Conservation (phyloP, 2,329 filamentous ascomycete species). For the Xenoacremonium recifei region DNA sequence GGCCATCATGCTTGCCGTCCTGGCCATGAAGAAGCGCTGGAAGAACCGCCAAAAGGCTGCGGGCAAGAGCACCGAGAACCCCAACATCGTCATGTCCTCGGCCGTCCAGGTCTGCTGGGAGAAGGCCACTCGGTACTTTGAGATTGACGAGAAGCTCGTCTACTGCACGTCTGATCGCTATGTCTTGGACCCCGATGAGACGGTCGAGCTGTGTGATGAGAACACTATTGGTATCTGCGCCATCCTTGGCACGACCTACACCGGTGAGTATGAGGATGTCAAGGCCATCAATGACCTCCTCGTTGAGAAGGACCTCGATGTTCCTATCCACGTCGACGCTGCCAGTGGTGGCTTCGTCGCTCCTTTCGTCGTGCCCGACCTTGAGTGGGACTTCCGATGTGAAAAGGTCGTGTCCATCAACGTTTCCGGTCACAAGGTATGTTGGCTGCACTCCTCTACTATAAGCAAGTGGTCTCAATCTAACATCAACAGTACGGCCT, state of each 20-base stretch:
- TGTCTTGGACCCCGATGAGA: conserved; percentile 62
- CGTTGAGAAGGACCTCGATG: conserved; percentile 69
- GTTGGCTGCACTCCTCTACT: neutral
- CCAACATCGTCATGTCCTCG: conserved; percentile 94
- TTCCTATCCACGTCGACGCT: conserved; percentile 90
- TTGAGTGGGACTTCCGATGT: conserved; percentile 90
- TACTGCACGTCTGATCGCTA: conserved; percentile 61
- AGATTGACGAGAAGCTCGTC: conserved; percentile 84
- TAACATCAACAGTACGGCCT: conserved; percentile 47
- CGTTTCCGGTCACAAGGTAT: conserved; percentile 82
- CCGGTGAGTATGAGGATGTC: conserved; percentile 91
- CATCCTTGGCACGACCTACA: conserved; percentile 92
- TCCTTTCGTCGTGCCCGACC: conserved; percentile 80
- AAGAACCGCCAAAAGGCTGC: conserved; percentile 79
- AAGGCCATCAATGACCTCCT: conserved; percentile 90
- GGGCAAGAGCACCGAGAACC: conserved; percentile 75
- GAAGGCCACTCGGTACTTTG: conserved; percentile 86
- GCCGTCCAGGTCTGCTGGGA: conserved; percentile 98
- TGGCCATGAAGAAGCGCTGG: conserved; percentile 97
- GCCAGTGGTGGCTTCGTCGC: conserved; percentile 91
- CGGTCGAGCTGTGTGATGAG: conserved; percentile 61
- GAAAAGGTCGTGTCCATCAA: conserved; percentile 92
- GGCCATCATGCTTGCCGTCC: conserved; percentile 76
- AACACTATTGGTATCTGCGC: conserved; percentile 87
- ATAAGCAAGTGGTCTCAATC: neutral